These are phyloP conservation scores for Lasiodiplodia sp. DNA, from an alignment of 2,329 filamentous ascomycete species.

Conservation along the genomic window DNA sequence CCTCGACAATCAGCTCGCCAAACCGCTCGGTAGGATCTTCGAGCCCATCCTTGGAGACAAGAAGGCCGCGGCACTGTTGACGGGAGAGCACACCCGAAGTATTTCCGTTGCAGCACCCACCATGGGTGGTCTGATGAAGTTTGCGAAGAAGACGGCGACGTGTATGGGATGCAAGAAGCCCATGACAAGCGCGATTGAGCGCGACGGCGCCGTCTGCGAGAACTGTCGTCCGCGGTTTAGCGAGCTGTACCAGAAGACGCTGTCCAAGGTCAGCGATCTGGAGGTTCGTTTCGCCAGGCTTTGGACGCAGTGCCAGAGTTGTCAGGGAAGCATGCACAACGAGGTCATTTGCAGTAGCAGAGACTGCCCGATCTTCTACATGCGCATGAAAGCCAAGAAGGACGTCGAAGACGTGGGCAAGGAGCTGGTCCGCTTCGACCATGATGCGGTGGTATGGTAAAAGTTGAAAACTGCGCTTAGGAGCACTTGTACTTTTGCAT, in stretches of 20 bases:
- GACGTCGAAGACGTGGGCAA: conserved; percentile 94
- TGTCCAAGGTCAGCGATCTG: conserved; percentile 87
- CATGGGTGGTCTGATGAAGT: conserved; percentile 96
- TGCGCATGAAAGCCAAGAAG: conserved; percentile 99
- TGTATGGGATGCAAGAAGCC: conserved; percentile 99
- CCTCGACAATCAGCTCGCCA: conserved; percentile 96
- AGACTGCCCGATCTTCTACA: conserved; percentile 99
- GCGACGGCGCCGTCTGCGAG: conserved; percentile 83
- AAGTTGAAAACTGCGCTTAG: neutral
- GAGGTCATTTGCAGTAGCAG: conserved; percentile 97
- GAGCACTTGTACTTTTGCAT: neutral
- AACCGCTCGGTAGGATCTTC: conserved; percentile 93
- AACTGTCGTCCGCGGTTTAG: conserved; percentile 85
- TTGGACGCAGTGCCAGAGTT: conserved; percentile 98
- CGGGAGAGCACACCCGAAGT: conserved; percentile 91
- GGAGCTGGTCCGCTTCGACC: conserved; percentile 88
- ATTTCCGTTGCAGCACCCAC: conserved; percentile 92
- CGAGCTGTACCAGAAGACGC: conserved; percentile 91
- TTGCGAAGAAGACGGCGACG: conserved; percentile 95
- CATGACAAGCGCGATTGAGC: conserved; percentile 78
- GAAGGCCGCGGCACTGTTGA: conserved; percentile 84
- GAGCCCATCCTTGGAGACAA: conserved; percentile 96
- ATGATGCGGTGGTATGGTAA: conserved; percentile 76
- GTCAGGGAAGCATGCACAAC: conserved; percentile 96
- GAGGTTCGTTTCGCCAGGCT: conserved; percentile 91